Evolutionary conservation across 2,329 filamentous ascomycete species (phyloP), one percentile per base, ranked within the genome.

Genomic region (Kalmusia sp.): DNA sequence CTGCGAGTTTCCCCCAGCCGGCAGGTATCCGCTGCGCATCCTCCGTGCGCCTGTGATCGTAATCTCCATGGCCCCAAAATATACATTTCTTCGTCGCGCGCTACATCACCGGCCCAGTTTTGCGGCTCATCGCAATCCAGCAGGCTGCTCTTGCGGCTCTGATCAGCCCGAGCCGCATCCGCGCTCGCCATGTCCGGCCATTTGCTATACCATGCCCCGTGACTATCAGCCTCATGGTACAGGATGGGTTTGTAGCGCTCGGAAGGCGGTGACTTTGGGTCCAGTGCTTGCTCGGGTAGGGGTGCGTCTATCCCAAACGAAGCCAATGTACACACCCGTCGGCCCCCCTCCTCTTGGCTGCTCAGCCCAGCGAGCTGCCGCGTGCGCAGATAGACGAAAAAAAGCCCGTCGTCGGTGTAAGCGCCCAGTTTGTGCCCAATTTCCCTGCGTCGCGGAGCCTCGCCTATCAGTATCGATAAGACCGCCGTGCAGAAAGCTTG

Each of bases 1-100:
- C 30, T 22, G 46, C 25, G 45, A n/a, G n/a, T n/a, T 41, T 46
- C 14, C 40, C 40, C 52, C 52, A 28, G 21, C n/a, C 47, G 41
- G 52, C 24, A 47, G 47, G 35, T 34, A 51, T 43, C 48, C 40
- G 22, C 17, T 15, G 27, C 14, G 14, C 34, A 14, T 15, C 15
- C 46, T 22, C 47, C 41, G 49, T 52, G 53, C 53, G 39, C 33
- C 43, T 52, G 27, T 30, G 38, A 56, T 53, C 40, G 46, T 38
- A 56, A 56, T 56, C 46, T 56, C 54, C 54, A 56, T 37, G 35
- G 40, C 28, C 53, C 54, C 40, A 43, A 44, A 46, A 53, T 51
- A 48, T 17, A 21, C 41, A 43, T 15, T 43, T 40, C 21, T 40
- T 3, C 44, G 31, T 34, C 40, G 24, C 25, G 37, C 19, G 33